phyloP scores from a whole-genome alignment of 2,329 filamentous ascomycete genomes.

The Plenodomus lindquistii region DNA sequence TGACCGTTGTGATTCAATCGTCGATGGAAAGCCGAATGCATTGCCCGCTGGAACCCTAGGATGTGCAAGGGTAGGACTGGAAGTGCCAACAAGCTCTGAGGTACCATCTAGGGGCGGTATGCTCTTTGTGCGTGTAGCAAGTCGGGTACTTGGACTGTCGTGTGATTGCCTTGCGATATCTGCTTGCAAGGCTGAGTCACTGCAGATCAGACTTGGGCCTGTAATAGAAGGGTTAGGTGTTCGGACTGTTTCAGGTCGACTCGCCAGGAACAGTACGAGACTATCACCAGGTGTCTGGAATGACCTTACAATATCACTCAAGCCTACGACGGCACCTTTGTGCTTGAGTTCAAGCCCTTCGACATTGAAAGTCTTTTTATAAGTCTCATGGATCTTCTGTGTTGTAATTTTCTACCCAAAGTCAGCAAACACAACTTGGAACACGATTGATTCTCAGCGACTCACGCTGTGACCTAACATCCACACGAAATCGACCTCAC shows the following conservation, averaged over 20 bases:
- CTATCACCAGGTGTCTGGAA: constrained; percentile 5
- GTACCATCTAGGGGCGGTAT: neutral
- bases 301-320: constrained; percentile 4
- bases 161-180: neutral
- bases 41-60: too few relatives aligned
- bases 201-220: too few relatives aligned
- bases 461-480: constrained; percentile 39
- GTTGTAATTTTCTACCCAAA: constrained; percentile 24
- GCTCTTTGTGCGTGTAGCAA: neutral
- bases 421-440: constrained; percentile 1
- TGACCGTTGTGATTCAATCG: too few relatives aligned
- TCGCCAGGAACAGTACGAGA: constrained; percentile 10
- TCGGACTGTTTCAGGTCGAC: neutral
- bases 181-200: too few relatives aligned
- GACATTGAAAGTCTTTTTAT: constrained; percentile 8
- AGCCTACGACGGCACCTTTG: constrained; percentile 6
- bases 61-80: too few relatives aligned
- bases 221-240: neutral
- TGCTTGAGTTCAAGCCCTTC: constrained; percentile 22
- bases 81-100: too few relatives aligned
- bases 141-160: neutral
- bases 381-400: constrained; percentile 20
- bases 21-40: too few relatives aligned
- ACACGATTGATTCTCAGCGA: neutral
- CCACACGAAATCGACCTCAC: constrained; percentile 41